phyloP scores from a whole-genome alignment of 2,329 filamentous ascomycete species.

The Drechslera avenae region DNA sequence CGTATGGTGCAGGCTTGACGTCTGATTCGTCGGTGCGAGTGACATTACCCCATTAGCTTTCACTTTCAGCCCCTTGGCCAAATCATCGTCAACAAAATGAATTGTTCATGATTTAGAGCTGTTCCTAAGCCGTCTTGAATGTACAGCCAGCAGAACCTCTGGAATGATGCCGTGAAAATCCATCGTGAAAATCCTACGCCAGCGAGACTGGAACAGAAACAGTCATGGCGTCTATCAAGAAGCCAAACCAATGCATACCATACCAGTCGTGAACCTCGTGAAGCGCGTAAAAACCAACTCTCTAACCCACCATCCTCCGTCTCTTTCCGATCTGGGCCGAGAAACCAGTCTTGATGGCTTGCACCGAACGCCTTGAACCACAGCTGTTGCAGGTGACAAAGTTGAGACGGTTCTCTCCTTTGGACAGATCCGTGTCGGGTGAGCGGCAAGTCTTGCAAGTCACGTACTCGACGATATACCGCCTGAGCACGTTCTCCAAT shows the following conservation, averaged over 20 bases:
- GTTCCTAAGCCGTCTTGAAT: not conserved
- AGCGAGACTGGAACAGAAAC: not conserved
- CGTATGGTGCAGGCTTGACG: not conserved
- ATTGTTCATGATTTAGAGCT: not conserved
- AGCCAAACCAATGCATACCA: slow-evolving; percentile 30
- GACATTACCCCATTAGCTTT: not conserved
- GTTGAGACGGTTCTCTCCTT: slow-evolving; percentile 98
- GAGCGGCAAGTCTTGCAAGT: slow-evolving; percentile 91
- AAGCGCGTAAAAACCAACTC: slow-evolving; percentile 22
- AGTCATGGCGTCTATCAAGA: slow-evolving; percentile 7
- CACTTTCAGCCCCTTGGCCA: not conserved
- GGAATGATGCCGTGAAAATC: slow-evolving; percentile 1
- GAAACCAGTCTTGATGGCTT: slow-evolving; percentile 99
- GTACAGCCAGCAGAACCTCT: not conserved
- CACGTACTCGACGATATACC: slow-evolving; percentile 98
- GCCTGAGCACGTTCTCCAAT: slow-evolving; percentile 94
- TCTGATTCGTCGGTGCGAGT: slow-evolving; percentile 17
- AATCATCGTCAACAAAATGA: not conserved
- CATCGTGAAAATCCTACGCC: not conserved
- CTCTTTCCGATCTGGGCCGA: slow-evolving; percentile 98
- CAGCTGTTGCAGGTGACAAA: slow-evolving; percentile 93
- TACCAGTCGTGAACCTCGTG: slow-evolving; percentile 21
- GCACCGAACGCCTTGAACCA: slow-evolving; percentile 76
- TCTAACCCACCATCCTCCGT: slow-evolving; percentile 87
- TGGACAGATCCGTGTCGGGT: slow-evolving; percentile 71